Evolutionary conservation across 179 eudicot species (phyloP), one percentile per base, ranked within the genome.

Genomic region (Beta corolliflora): DNA sequence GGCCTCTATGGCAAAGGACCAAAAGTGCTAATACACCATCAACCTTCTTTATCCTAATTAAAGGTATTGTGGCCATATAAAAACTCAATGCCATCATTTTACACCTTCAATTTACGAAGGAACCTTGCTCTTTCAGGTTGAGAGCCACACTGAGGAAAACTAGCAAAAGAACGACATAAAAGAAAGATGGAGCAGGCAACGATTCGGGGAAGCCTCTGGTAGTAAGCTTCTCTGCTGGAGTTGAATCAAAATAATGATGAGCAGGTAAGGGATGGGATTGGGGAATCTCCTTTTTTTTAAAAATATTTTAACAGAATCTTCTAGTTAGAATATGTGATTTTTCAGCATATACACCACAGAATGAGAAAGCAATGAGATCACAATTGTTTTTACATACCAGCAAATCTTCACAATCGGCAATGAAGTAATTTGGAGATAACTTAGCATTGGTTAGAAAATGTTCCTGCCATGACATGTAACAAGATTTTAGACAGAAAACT

Each of bases 391-490:
- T 23, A 81, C 91, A 79, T 91, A 96, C 99, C 98, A 94, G 78
- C 89, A 91, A 80, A 10, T 89, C 91, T 83, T 92, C 98, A 83
- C 94, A 92, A 77, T 92, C 83, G 65, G 91, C 69, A 65, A 94
- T 89, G 83, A 96, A 96, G 88, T 92, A 96, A 85, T 88, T 87
- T 45, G 91, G 76, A 78, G 99, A 94, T 72, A 94, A 73, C 85
- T 91, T 96, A 36, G 99, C 89, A 85, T 96, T 91, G 72, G 88
- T 89, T 77, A 88, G 60, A 82, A 94, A 96, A 78, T 94, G 94
- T 81, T 91, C 98, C 99, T 96, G 92, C 65, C 73, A 75, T 83
- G 50, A 18, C 21, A 79, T 21, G 83, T 41, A 84, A 53, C 53
- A 65, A 68, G 23, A 69, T 79, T 69, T 70, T 53, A 7, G 25